Evolutionary conservation across 352 stramenopile species (phyloP).

Genomic region (Phytophthora macrochlamydospora): DNA sequence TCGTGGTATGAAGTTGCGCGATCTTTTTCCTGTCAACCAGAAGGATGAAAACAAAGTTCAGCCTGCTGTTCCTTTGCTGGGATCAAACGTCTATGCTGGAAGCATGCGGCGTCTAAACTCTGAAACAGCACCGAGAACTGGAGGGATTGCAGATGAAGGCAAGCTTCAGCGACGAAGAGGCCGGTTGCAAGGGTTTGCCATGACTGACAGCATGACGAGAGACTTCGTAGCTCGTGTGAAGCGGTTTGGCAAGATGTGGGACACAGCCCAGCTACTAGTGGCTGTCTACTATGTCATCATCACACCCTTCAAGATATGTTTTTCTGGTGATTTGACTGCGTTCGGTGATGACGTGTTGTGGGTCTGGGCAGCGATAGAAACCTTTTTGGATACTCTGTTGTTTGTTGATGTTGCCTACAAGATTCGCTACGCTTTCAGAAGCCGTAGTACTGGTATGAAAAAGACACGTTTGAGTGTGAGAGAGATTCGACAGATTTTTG

Average conservation of each 20-base stretch:
- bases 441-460: background rate
- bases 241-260: constrained; percentile 39
- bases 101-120: background rate
- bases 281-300: constrained; percentile 38
- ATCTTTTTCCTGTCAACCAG: background rate
- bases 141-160: background rate
- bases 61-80: background rate
- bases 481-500: background rate
- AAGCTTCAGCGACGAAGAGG: background rate
- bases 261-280: constrained; percentile 42
- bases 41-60: background rate
- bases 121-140: background rate
- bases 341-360: constrained; percentile 14
- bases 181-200: background rate
- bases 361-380: constrained; percentile 46
- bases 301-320: constrained; percentile 50
- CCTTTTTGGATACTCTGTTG: constrained; percentile 45
- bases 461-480: background rate
- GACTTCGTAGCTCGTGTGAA: constrained; percentile 44
- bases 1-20: background rate
- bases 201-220: background rate
- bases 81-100: background rate
- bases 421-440: constrained; percentile 25
- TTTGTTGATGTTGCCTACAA: constrained; percentile 38
- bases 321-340: constrained; percentile 37